These are phyloP conservation scores for Kockovaella imperatae DNA, from an alignment of 768 basidiomycete genomes.

Conservation along the genomic window DNA sequence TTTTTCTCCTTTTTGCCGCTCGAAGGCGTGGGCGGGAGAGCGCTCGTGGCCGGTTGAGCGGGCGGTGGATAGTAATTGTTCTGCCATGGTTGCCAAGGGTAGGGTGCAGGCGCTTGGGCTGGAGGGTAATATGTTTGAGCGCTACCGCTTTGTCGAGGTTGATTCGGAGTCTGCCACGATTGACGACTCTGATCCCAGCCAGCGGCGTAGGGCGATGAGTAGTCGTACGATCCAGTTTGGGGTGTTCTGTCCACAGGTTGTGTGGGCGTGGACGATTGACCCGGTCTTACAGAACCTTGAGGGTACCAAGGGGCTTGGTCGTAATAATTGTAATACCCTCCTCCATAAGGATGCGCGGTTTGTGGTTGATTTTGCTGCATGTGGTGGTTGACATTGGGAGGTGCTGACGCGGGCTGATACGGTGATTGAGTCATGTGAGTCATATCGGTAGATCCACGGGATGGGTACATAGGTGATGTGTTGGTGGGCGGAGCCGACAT, in stretches of 20 bases:
- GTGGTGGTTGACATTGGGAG: slow-evolving; percentile 12
- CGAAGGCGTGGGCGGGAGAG: too few species aligned
- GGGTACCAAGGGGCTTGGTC: slow-evolving; percentile 7
- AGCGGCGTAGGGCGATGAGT: background rate
- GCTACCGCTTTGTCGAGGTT: background rate
- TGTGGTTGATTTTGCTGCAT: slow-evolving; percentile 6
- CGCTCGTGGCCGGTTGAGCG: too few species aligned
- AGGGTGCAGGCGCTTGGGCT: background rate
- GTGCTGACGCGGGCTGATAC: slow-evolving; percentile 18
- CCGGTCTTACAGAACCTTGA: background rate
- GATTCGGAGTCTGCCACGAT: background rate
- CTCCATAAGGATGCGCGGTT: slow-evolving; percentile 15
- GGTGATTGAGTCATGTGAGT: slow-evolving; percentile 1
- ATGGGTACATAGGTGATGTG: too few species aligned
- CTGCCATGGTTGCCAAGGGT: background rate
- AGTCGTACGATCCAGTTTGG: background rate
- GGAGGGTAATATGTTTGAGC: background rate
- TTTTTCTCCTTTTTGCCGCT: slow-evolving; percentile 15
- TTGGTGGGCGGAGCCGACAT: slow-evolving; percentile 11
- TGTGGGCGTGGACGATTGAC: background rate
- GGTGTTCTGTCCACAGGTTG: slow-evolving; percentile 1
- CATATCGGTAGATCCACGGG: background rate
- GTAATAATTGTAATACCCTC: slow-evolving; percentile 13
- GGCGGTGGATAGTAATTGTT: slow-evolving; percentile 1
- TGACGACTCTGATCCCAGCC: background rate